phyloP scores from a whole-genome alignment of 2,329 filamentous ascomycete species.

The Fusarium falciforme region DNA sequence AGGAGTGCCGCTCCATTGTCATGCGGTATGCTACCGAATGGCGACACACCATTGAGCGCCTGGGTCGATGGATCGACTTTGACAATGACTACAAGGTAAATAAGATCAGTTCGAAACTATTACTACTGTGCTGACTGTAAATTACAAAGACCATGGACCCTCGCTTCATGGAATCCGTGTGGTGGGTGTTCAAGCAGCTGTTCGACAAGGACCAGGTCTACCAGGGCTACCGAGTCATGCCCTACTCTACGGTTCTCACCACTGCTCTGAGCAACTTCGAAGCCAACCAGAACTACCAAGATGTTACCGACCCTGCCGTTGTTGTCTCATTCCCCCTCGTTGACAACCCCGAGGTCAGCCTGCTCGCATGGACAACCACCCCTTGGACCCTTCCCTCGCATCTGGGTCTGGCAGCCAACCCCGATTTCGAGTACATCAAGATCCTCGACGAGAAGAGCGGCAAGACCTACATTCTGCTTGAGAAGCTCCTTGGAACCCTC shows the following conservation, averaged over 20 bases:
- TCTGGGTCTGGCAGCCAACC: conserved; percentile 79
- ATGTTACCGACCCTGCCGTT: conserved; percentile 89
- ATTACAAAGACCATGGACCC: conserved; percentile 84
- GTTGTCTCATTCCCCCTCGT: conserved; percentile 89
- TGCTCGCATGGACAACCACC: conserved; percentile 91
- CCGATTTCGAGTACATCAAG: conserved; percentile 88
- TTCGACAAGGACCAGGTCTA: conserved; percentile 93
- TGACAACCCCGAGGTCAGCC: conserved; percentile 77
- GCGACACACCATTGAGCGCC: conserved; percentile 85
- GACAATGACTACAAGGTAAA: conserved; percentile 93
- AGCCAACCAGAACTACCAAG: conserved; percentile 93
- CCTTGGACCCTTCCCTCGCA: conserved; percentile 88
- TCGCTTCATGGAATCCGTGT: conserved; percentile 94
- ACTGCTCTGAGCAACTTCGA: conserved; percentile 95
- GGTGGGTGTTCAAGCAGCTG: conserved; percentile 97
- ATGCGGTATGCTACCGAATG: conserved; percentile 92
- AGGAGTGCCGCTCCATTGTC: conserved; percentile 90
- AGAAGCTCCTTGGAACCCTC: conserved; percentile 81
- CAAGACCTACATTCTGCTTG: conserved; percentile 86
- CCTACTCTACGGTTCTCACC: conserved; percentile 90
- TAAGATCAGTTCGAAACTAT: neutral
- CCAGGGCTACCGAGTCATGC: conserved; percentile 92
- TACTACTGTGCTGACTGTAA: conserved; percentile 10
- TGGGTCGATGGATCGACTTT: conserved; percentile 97
- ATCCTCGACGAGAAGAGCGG: conserved; percentile 84